Evolutionary conservation across 495 filamentous ascomycete genomes (phyloP), one percentile per base, ranked within the genome.

Genomic region (Lentithecium fluviatile): DNA sequence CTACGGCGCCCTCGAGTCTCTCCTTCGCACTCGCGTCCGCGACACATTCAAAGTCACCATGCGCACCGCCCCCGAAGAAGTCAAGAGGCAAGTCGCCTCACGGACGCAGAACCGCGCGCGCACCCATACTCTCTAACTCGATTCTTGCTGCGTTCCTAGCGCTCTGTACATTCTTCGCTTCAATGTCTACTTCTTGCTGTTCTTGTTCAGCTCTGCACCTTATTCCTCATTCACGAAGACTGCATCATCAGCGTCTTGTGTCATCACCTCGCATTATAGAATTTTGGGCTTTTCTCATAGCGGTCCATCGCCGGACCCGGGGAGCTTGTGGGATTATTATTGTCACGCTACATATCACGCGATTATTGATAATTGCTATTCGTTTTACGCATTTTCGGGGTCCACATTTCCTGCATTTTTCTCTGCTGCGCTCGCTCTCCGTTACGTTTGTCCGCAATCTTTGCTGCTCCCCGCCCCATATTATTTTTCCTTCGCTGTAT

Each of bases 21-120:
- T 67, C 10, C 59, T 67, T 21, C 58, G 64, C 20, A 67, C 60
- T 2, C 46, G 64, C 10, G 64, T 67, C 1, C 58, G 64, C 40
- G 64, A 67, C 29, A 67, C 64, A 3, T 62, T 67, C 46, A 63
- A 59, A 42, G 45, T 63, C 43, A 59, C 59, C 19, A 59, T 67
- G 59, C 52, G 57, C 47, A 45, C 24, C n/a, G 64, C 64, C 19
- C 53, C 64, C 12, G 64, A 67, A 26, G 64, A 67, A 20, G 52
- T 67, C 40, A 67, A 56, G 54, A 36, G 64, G 38, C 59, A 67
- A 17, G 50, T 67, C n/a, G 64, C 58, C 1, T 48, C 51, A 15
- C 36, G 53, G 19, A 55, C 50, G 8, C 51, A 45, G 11, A n/a
- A 36, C 29, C 40, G 37, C 49, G 6, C 29, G 5, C 26, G 55